Evolutionary conservation across 495 filamentous ascomycete genomes (phyloP).

Genomic region (Talaromyces thailandensis): DNA sequence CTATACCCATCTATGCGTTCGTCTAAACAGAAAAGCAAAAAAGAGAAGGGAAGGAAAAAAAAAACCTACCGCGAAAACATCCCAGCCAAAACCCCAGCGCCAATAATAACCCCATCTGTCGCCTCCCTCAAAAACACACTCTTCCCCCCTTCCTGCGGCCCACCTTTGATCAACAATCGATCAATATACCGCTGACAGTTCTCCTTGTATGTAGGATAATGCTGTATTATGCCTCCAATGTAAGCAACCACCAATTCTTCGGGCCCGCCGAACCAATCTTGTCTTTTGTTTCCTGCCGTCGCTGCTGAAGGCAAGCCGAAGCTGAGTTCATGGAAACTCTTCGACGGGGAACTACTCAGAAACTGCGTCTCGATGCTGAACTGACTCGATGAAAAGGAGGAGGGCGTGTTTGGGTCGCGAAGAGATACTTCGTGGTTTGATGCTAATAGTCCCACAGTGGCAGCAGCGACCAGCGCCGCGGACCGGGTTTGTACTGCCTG

Average conservation of each 20-base stretch:
- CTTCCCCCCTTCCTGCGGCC: constrained; percentile 42
- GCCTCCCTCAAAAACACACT: constrained; percentile 58
- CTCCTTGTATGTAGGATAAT: constrained; percentile 63
- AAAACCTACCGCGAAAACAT: constrained; percentile 22
- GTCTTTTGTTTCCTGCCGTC: neutral
- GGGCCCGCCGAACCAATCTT: constrained; percentile 36
- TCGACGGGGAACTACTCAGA: neutral
- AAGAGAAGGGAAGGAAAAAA: too few species aligned
- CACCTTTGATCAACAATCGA: constrained; percentile 48
- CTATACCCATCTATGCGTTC: neutral
- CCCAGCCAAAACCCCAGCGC: constrained; percentile 64
- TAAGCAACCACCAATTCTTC: constrained; percentile 68
- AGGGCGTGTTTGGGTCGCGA: constrained; percentile 23
- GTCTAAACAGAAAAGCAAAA: too few species aligned
- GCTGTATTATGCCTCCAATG: constrained; percentile 68
- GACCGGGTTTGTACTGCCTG: constrained; percentile 58
- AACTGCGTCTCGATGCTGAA: constrained; percentile 15
- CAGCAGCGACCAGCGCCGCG: constrained; percentile 60
- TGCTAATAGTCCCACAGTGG: constrained; percentile 57
- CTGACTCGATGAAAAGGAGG: neutral
- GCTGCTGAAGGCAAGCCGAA: neutral
- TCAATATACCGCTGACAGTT: constrained; percentile 63
- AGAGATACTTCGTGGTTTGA: constrained; percentile 58
- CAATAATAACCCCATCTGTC: constrained; percentile 67
- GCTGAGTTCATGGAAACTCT: constrained; percentile 4